Evolutionary conservation across 2,329 filamentous ascomycete species (phyloP).

Genomic region (Orbilia oligospora): DNA sequence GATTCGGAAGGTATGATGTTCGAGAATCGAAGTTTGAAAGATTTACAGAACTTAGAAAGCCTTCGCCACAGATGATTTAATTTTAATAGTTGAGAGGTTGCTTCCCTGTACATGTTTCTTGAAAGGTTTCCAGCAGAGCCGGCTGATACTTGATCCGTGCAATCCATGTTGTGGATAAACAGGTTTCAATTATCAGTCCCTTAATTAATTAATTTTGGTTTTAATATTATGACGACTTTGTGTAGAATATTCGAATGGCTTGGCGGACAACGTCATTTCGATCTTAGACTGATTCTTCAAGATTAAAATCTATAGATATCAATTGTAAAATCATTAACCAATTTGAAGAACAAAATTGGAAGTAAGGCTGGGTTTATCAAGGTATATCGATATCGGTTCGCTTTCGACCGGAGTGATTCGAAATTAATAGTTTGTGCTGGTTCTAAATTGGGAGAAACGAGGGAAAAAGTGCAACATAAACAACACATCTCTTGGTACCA

Average conservation of each 20-base stretch:
- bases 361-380: no score
- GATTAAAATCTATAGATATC: no score
- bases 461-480: conserved; percentile 12
- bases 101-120: conserved; percentile 3
- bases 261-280: conserved; percentile 21
- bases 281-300: not conserved
- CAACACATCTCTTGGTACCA: conserved; percentile 7
- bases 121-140: conserved; percentile 6
- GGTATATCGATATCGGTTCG: no score
- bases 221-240: conserved; percentile 39
- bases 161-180: conserved; percentile 54
- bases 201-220: conserved; percentile 24
- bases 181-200: conserved; percentile 44
- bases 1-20: not conserved
- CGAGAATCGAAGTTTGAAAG: not conserved
- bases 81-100: no score
- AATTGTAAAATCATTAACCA: no score
- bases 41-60: no score
- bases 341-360: not conserved
- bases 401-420: no score
- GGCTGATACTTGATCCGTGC: conserved; percentile 49
- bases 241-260: not conserved
- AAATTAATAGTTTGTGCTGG: no score
- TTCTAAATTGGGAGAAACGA: no score
- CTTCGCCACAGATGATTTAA: not conserved